A percentile compares a stretch with the other conserved stretches of the same genome.
These are phyloP conservation scores for Saururus chinensis DNA, from an alignment of 164 flowering plant species.

Conservation along the genomic window DNA sequence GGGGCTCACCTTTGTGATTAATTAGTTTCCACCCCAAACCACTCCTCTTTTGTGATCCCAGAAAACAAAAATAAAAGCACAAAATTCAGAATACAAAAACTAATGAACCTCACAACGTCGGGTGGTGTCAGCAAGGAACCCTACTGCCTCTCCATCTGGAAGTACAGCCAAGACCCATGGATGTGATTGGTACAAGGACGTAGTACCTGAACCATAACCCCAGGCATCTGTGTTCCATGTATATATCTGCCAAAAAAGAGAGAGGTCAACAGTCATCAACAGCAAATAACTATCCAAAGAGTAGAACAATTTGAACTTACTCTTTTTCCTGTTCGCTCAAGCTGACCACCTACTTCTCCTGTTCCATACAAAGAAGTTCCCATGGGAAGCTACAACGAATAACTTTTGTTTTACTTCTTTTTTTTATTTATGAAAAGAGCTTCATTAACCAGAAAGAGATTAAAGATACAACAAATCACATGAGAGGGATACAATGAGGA, in stretches of 20 bases:
- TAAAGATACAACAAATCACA: too few species aligned
- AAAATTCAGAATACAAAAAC: too few species aligned
- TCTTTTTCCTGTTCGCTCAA: constrained; percentile 88
- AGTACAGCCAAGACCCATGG: constrained; percentile 93
- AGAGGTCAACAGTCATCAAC: constrained; percentile 4
- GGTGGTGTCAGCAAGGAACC: constrained; percentile 91
- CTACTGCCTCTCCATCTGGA: constrained; percentile 78
- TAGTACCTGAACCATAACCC: constrained; percentile 83
- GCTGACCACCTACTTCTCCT: constrained; percentile 87
- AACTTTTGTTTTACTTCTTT: too few species aligned
- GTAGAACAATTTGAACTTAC: constrained; percentile 26
- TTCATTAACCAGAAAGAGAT: too few species aligned
- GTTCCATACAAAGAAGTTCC: constrained; percentile 89
- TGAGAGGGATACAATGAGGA: not conserved
- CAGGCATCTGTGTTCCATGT: constrained; percentile 89
- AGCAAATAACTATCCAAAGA: not conserved
- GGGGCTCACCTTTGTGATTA: too few species aligned
- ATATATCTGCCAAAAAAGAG: constrained; percentile 36
- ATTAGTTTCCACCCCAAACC: too few species aligned
- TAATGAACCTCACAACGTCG: constrained; percentile 64
- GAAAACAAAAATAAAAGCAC: too few species aligned
- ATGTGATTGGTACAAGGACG: constrained; percentile 91
- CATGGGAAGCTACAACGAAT: constrained; percentile 73
- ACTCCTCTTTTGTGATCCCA: too few species aligned
- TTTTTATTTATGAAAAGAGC: too few species aligned